Percentiles rank a stretch among this genome's conserved stretches.
phyloP scores from a whole-genome alignment of 768 basidiomycete genomes.

The Cyclocybe aegerita region DNA sequence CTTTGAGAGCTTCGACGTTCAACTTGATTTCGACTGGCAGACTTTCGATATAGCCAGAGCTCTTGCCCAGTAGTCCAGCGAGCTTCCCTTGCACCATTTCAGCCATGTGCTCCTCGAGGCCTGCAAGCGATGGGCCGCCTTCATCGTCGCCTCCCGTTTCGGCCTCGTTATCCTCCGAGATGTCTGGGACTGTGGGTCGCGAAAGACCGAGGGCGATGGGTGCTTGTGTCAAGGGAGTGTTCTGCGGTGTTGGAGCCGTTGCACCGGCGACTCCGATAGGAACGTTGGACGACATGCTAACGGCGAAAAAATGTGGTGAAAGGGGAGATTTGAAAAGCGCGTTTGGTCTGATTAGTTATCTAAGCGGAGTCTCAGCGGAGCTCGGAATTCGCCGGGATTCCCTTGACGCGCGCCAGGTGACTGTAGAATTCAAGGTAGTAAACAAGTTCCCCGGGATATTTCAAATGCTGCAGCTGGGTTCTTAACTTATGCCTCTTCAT shows the following conservation, averaged over 20 bases:
- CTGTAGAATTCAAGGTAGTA: not conserved
- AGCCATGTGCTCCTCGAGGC: slow-evolving; percentile 64
- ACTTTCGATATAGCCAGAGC: slow-evolving; percentile 92
- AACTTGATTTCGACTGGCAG: slow-evolving; percentile 80
- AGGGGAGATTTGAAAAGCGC: slow-evolving; percentile 8
- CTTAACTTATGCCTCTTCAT: too few species aligned
- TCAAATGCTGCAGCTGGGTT: too few species aligned
- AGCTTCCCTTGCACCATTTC: slow-evolving; percentile 90
- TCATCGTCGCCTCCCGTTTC: slow-evolving; percentile 51
- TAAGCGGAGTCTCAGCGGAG: slow-evolving; percentile 13
- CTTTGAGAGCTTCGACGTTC: slow-evolving; percentile 90
- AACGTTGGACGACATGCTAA: slow-evolving; percentile 65
- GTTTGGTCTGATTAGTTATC: slow-evolving; percentile 9
- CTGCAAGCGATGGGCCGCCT: slow-evolving; percentile 33
- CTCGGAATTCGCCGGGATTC: not conserved
- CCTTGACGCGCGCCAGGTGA: too few species aligned
- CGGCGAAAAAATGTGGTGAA: slow-evolving; percentile 6
- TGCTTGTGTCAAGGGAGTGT: slow-evolving; percentile 83
- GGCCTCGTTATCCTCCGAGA: slow-evolving; percentile 76
- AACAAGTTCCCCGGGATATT: too few species aligned
- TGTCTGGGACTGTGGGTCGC: slow-evolving; percentile 86
- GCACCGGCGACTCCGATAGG: slow-evolving; percentile 55
- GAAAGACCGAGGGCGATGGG: slow-evolving; percentile 80
- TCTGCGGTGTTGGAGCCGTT: slow-evolving; percentile 92
- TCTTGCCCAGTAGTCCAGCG: slow-evolving; percentile 80